Evolutionary conservation across 768 basidiomycete species (phyloP), one percentile per base, ranked within the genome.

Genomic region (Nidularia sp.): DNA sequence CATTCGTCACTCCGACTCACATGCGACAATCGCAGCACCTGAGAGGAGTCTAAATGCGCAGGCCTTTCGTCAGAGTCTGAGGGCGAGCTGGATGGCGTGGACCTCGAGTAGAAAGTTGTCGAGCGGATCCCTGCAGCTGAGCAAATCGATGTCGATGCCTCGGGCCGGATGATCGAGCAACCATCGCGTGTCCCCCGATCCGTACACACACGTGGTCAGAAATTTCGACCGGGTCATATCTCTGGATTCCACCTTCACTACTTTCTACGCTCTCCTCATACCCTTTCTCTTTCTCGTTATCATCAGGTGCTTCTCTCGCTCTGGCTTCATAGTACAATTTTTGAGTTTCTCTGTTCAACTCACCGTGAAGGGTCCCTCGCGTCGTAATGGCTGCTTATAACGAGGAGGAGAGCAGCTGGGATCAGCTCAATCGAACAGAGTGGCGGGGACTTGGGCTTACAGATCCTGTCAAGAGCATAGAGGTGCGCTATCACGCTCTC

Each of bases 391-490:
- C 13, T 8, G 32, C 31, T 33, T 34, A 29, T 48, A 48, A 34
- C 34, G 58, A 64, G n/a, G 66, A 68, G 36, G 68, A 65, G 43
- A 59, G 48, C 32, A 83, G 79, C 44, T 88, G 88, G 88, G 80
- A 81, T 49, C 72, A 81, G 51, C 59, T 78, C 45, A 76, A 74
- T 57, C 71, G 65, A 44, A 70, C 77, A n/a, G 75, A 78, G 44
- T 91, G 87, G 87, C 79, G 83, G 56, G 90, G 91, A 7, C 66
- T 93, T 49, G 84, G 84, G 25, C 73, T 96, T n/a, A 84, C 87
- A 9, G 94, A 95, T 70, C 89, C 92, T 0, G 85, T 98, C 51
- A 96, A 96, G 73, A 83, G 73, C 41, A 85, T 98, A 13, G 88
- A 97, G 81, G 95, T 93, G 63, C 59, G 84, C 13, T 22, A 48